Conservation (phyloP, 2,329 filamentous ascomycete genomes). For the Stagonosporopsis chrysanthemi region DNA sequence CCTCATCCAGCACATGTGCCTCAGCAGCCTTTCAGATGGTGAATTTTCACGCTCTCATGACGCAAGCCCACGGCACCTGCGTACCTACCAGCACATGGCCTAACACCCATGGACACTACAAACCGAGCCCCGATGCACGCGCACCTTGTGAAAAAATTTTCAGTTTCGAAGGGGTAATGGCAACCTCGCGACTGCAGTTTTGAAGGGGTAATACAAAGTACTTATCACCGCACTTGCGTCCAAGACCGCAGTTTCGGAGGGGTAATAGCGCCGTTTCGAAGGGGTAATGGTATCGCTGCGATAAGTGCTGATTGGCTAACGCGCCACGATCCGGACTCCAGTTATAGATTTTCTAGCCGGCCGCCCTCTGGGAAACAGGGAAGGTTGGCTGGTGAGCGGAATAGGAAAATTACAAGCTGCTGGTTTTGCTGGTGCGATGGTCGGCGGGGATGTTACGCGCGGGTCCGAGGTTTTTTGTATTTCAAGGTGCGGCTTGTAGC, state of each 20-base stretch:
- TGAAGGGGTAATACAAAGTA: constrained; percentile 17
- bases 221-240: neutral
- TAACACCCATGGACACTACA: neutral
- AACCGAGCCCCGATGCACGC: constrained; percentile 1
- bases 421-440: neutral
- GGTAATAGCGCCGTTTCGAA: constrained; percentile 34
- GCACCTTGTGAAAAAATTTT: constrained; percentile 37
- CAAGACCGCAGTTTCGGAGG: constrained; percentile 38
- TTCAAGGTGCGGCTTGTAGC: neutral
- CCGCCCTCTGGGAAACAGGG: neutral
- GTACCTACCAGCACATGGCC: neutral
- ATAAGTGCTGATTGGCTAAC: constrained; percentile 19
- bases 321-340: neutral
- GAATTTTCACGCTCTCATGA: constrained; percentile 10
- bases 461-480: neutral
- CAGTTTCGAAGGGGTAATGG: constrained; percentile 50
- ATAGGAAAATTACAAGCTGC: neutral
- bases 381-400: neutral
- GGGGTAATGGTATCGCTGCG: constrained; percentile 15
- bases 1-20: constrained; percentile 3
- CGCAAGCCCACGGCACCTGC: constrained; percentile 1
- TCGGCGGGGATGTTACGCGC: neutral
- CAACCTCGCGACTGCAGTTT: constrained; percentile 2
- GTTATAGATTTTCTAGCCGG: neutral
- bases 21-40: neutral